Evolutionary conservation across 352 stramenopile genomes (phyloP).

Genomic region (Globisporangium iwayamae): DNA sequence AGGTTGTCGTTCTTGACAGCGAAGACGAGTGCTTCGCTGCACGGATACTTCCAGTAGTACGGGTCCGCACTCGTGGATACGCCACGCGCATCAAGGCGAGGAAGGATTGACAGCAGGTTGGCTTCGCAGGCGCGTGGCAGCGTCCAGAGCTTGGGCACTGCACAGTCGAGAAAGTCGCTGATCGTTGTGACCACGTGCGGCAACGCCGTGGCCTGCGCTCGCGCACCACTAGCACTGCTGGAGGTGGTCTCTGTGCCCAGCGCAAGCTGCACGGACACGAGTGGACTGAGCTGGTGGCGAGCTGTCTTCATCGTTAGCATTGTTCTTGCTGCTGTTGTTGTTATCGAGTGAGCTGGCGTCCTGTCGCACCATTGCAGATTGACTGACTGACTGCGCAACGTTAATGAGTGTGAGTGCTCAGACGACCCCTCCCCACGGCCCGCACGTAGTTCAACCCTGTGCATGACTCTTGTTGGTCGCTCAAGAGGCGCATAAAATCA

Average conservation of each 20-base stretch:
- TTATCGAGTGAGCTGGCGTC: neutral
- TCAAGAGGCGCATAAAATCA: too few species aligned
- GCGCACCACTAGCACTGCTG: neutral
- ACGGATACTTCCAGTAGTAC: neutral
- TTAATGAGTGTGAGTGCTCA: too few species aligned
- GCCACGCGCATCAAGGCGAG: neutral
- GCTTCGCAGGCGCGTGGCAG: neutral
- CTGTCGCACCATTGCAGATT: neutral
- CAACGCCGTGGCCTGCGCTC: neutral
- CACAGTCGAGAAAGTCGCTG: neutral
- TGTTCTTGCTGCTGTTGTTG: neutral
- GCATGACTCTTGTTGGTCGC: too few species aligned
- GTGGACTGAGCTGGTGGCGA: slow-evolving; percentile 6
- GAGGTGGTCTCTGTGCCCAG: neutral
- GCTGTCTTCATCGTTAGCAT: neutral
- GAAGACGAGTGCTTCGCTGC: neutral
- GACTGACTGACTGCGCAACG: too few species aligned
- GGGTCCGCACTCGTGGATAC: neutral
- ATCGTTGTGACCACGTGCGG: neutral
- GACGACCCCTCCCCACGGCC: too few species aligned
- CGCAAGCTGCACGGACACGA: neutral
- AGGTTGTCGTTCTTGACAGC: slow-evolving; percentile 7
- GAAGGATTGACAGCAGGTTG: neutral
- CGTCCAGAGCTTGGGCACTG: neutral
- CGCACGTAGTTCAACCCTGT: too few species aligned